phyloP scores from a whole-genome alignment of 352 stramenopile species.

The Phytopythium chamaehyphon region DNA sequence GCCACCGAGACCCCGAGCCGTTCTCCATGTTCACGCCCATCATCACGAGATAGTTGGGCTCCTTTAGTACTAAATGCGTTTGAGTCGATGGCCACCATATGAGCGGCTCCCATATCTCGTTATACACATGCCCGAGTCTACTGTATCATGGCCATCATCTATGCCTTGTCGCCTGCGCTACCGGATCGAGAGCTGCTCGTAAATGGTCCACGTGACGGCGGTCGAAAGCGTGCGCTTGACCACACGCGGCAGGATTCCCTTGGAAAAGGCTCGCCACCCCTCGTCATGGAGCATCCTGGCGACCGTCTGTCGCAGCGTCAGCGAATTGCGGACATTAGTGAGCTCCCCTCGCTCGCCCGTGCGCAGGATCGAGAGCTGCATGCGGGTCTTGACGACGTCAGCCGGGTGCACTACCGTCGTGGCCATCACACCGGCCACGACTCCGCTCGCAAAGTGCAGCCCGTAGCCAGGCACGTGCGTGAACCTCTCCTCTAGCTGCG shows the following conservation, averaged over 20 bases:
- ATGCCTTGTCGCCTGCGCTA: conserved; percentile 13
- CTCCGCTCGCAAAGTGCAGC: conserved; percentile 77
- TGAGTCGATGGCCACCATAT: too few species aligned
- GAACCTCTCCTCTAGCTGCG: conserved; percentile 33
- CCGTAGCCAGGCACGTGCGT: conserved; percentile 45
- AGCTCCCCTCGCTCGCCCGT: conserved; percentile 20
- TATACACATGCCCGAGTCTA: conserved; percentile 8
- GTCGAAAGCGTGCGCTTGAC: conserved; percentile 97
- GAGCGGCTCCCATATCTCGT: not conserved
- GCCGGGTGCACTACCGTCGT: conserved; percentile 83
- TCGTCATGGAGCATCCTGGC: conserved; percentile 90
- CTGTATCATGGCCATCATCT: conserved; percentile 2
- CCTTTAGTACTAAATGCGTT: too few species aligned
- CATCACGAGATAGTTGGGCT: conserved; percentile 61
- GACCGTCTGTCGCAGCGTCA: conserved; percentile 63
- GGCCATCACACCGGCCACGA: conserved; percentile 68
- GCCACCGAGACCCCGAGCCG: conserved; percentile 35
- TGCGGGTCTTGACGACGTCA: conserved; percentile 87
- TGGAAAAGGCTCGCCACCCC: conserved; percentile 90
- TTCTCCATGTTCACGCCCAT: conserved; percentile 86
- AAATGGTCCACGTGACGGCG: conserved; percentile 99
- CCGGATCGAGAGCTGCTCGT: conserved; percentile 89
- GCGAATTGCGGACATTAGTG: conserved; percentile 44
- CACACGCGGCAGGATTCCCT: conserved; percentile 92
- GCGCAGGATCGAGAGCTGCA: conserved; percentile 77